These are phyloP conservation scores for Alternaria arborescens DNA, from an alignment of 2,329 filamentous ascomycete genomes.

Conservation along the genomic window DNA sequence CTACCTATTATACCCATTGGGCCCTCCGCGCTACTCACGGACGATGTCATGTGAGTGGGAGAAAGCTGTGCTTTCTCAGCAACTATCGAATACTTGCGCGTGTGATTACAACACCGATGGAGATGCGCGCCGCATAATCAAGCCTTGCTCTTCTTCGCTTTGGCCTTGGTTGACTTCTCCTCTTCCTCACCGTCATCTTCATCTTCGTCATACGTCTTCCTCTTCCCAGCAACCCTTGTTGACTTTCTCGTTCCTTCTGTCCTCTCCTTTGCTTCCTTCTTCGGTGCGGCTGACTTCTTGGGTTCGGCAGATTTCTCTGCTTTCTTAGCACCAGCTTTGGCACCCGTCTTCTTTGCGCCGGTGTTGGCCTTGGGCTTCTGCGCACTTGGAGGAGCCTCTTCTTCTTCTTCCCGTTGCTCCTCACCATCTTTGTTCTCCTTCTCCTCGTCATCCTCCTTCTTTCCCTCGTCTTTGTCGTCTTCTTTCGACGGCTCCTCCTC, in stretches of 20 bases:
- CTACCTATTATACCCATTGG: background rate
- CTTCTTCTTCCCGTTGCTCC: slow-evolving; percentile 6
- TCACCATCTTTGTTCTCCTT: slow-evolving; percentile 7
- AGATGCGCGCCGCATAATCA: background rate
- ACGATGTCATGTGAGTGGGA: background rate
- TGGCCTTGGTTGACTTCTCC: slow-evolving; percentile 18
- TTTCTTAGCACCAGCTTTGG: slow-evolving; percentile 27
- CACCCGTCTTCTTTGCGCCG: slow-evolving; percentile 23
- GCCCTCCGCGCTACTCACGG: background rate
- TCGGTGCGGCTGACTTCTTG: slow-evolving; percentile 5
- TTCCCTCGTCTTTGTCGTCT: slow-evolving; percentile 12
- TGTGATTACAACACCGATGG: background rate
- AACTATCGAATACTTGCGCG: background rate
- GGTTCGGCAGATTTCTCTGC: slow-evolving; percentile 20
- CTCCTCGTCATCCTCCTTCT: slow-evolving; percentile 25
- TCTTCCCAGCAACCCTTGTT: slow-evolving; percentile 30
- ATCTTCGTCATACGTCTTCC: slow-evolving; percentile 30
- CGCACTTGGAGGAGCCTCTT: slow-evolving; percentile 27
- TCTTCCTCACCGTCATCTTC: slow-evolving; percentile 23
- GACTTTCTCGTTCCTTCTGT: slow-evolving; percentile 32
- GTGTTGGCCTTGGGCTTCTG: slow-evolving; percentile 36
- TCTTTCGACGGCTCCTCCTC: background rate
- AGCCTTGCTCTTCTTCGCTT: slow-evolving; percentile 30
- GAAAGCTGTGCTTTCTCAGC: background rate
- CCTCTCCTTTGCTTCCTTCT: slow-evolving; percentile 26